phyloP scores from a whole-genome alignment of 116 monocot species.

The Papilionanthe hybrid region DNA sequence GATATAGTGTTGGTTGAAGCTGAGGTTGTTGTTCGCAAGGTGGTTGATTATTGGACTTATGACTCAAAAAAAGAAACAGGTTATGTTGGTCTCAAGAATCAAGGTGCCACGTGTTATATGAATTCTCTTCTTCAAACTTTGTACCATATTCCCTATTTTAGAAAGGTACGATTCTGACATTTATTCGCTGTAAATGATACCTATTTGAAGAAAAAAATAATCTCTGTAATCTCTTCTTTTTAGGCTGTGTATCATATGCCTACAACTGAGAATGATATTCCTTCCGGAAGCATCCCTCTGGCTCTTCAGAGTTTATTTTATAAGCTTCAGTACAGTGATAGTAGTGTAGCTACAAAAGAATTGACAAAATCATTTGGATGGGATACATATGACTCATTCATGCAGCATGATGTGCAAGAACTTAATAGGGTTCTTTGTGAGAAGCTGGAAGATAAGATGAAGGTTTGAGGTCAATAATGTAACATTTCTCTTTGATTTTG shows the following conservation, averaged over 20 bases:
- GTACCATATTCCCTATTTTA: conserved; percentile 85
- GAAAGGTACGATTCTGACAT: conserved; percentile 55
- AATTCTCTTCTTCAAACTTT: conserved; percentile 93
- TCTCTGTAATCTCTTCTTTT: conserved; percentile 4
- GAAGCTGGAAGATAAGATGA: conserved; percentile 98
- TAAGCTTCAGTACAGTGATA: conserved; percentile 91
- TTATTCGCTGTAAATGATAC: not conserved
- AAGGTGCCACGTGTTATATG: conserved; percentile 98
- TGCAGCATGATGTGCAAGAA: conserved; percentile 99
- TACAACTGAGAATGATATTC: conserved; percentile 95
- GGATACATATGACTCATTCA: conserved; percentile 94
- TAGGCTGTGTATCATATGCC: conserved; percentile 99
- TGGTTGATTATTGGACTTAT: conserved; percentile 84
- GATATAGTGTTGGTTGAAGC: conserved; percentile 82
- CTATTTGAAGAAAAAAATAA: not conserved
- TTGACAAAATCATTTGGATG: conserved; percentile 95
- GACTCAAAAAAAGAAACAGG: conserved; percentile 97
- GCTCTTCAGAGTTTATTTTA: conserved; percentile 88
- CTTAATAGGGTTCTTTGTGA: conserved; percentile 91
- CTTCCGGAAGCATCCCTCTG: conserved; percentile 86
- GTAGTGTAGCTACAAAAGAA: conserved; percentile 92
- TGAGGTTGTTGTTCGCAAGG: conserved; percentile 75
- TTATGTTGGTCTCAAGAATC: conserved; percentile 94
- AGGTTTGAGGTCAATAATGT: conserved; percentile 37
- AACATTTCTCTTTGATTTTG: not conserved